A percentile compares a stretch with the other conserved stretches of the same genome.
These are phyloP conservation scores for Berkeleyomyces basicola DNA, from an alignment of 2,329 filamentous ascomycete genomes.

Conservation along the genomic window DNA sequence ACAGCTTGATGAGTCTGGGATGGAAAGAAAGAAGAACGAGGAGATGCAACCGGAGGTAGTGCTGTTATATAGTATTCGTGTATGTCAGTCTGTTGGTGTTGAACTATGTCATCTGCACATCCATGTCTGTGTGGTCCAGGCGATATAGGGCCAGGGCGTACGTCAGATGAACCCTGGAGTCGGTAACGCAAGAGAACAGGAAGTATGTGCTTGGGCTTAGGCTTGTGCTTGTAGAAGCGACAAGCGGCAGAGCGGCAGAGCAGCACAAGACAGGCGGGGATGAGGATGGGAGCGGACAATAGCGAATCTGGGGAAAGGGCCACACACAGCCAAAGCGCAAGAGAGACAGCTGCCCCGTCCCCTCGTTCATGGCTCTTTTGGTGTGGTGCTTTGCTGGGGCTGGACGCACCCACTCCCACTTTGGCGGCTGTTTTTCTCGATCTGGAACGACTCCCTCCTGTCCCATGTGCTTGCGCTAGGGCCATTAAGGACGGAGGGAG, in stretches of 20 bases:
- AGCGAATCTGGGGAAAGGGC: background rate
- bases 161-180: conserved; percentile 1
- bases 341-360: background rate
- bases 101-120: background rate
- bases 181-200: background rate
- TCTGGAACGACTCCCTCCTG: background rate
- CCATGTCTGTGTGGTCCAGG: background rate
- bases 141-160: background rate
- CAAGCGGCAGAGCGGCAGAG: background rate
- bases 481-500: background rate
- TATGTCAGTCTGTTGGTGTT: background rate
- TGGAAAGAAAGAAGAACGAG: background rate
- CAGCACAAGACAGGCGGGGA: background rate
- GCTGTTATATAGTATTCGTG: background rate
- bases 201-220: background rate
- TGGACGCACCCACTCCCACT: background rate
- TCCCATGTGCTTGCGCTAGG: background rate
- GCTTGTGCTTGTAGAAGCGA: background rate
- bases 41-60: background rate
- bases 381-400: background rate
- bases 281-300: background rate
- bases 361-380: background rate
- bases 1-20: background rate
- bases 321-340: background rate
- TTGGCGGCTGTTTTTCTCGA: background rate